phyloP scores from a whole-genome alignment of 2,329 filamentous ascomycete species.

The Penicillium rolfsii region DNA sequence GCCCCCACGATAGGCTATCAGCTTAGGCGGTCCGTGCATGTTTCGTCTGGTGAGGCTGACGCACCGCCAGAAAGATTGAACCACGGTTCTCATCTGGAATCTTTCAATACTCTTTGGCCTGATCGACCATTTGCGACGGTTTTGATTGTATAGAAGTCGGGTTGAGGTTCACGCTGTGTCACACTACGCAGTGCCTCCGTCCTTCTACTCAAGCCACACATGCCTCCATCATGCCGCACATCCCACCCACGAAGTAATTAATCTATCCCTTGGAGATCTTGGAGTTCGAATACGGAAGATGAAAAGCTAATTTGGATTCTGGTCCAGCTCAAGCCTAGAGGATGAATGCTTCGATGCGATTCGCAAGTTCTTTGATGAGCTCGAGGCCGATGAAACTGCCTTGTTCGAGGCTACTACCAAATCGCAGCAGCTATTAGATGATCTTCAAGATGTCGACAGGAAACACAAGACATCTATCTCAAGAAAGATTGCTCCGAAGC shows the following conservation, averaged over 20 bases:
- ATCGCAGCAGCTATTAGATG: not conserved
- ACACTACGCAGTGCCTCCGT: not conserved
- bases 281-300: not conserved
- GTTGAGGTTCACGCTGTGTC: not conserved
- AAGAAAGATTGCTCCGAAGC: not conserved
- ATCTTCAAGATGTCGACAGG: not conserved
- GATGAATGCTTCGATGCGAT: conserved; percentile 3
- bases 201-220: not conserved
- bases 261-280: too few species aligned
- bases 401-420: not conserved
- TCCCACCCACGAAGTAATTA: not conserved
- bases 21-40: not conserved
- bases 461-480: not conserved
- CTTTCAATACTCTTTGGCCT: not conserved
- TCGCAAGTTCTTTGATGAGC: not conserved
- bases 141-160: not conserved
- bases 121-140: not conserved
- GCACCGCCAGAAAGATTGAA: not conserved
- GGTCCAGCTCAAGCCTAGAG: not conserved
- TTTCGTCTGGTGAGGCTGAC: not conserved
- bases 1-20: not conserved
- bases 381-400: not conserved
- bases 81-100: not conserved
- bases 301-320: not conserved
- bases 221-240: not conserved